Evolutionary conservation across 2,329 filamentous ascomycete genomes (phyloP).

Genomic region (Pseudogymnoascus sp.): DNA sequence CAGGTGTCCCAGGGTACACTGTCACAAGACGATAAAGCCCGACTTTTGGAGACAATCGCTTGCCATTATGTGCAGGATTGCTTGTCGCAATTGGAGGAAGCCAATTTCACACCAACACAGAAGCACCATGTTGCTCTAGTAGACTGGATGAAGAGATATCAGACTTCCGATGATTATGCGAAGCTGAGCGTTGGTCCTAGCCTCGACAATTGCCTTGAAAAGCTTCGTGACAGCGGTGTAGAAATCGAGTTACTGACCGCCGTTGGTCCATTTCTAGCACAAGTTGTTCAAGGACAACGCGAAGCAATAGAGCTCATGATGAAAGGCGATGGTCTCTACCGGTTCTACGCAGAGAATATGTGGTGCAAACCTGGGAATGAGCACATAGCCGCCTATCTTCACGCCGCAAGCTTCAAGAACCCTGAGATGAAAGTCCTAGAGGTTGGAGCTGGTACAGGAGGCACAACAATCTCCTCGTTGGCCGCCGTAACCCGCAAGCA

Average conservation of each 20-base stretch:
- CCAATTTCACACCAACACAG: background rate
- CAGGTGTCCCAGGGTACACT: background rate
- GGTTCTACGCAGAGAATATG: conserved; percentile 11
- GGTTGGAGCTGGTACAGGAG: too few relatives aligned
- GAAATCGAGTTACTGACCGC: conserved; percentile 9
- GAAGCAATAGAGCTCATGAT: conserved; percentile 10
- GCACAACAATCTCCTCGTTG: background rate
- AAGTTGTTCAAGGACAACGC: conserved; percentile 8
- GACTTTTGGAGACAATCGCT: background rate
- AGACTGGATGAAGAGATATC: conserved; percentile 12
- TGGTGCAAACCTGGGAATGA: background rate
- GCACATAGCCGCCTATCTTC: background rate
- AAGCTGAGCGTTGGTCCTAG: conserved; percentile 6
- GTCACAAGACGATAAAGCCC: background rate
- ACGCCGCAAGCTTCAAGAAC: conserved; percentile 4
- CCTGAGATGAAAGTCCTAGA: conserved; percentile 9
- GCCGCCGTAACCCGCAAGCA: conserved; percentile 1
- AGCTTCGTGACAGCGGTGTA: conserved; percentile 2
- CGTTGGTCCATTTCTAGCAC: conserved; percentile 9
- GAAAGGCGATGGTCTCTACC: conserved; percentile 9
- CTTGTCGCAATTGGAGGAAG: background rate
- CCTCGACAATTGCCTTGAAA: background rate
- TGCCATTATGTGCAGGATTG: background rate
- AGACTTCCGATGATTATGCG: conserved; percentile 7
- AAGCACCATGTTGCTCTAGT: conserved; percentile 4